Base-by-base conservation (phyloP, 1,139 yeast species). In the Scheffersomyces segobiensis region DNA sequence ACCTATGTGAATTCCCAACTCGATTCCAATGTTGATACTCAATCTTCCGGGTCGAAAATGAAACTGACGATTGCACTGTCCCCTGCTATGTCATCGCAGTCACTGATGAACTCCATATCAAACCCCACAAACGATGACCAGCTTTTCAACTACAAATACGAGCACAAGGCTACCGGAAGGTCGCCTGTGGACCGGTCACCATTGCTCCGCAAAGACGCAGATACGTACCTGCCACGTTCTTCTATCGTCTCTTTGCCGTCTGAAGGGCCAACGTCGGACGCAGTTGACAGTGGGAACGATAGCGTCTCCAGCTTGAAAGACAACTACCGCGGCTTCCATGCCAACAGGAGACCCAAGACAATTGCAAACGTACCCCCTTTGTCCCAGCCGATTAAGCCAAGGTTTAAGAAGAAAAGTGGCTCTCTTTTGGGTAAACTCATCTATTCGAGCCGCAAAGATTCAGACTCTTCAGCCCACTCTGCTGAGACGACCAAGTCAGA, bases 301-400 rank as follows among this genome's bases (percentile, higher is more conserved):
- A 20, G 26, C 8, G 26, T 55, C 18, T 48, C 61, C 19, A 62
- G 59, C 22, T 55, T 64, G 50, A 71, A 66, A 56, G 80, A 73
- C 47, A 67, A 75, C 54, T 83, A 84, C 63, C 76, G 73, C 57
- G 88, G 88, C 2, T 81, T 84, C 69, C 87, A 84, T 64, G 78
- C 77, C 50, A 73, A 75, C 50, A 73, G 73, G 48, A 65, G 72
- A 32, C 71, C 74, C 42, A 76, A 73, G 46, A 67, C 65, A 22
- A 56, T 58, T 20, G 55, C 62, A 49, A 78, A 79, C 51, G 68
- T 81, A 1, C 87, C 88, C 1, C 87, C 87, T 1, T 73, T 82
- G 52, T 65, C 74, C 14, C 84, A 80, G 21, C 87, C 87, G 2
- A 78, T 83, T 19, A 82, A 79, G 62, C 87, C 87, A 0, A 73